Base-by-base conservation (phyloP, 345 rosid genomes). In the Salix purpurea region DNA sequence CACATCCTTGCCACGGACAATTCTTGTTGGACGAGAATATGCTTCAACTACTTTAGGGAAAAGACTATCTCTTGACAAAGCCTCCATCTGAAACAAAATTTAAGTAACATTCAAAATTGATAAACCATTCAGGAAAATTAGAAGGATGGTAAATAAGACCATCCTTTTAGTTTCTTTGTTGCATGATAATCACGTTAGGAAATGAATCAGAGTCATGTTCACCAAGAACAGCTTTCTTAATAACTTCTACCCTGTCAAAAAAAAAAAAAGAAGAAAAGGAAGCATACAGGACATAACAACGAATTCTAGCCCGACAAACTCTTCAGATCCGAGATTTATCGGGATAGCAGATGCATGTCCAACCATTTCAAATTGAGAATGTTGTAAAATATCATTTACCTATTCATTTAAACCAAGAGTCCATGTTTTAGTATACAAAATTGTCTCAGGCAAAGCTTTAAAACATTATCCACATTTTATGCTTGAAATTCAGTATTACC, bases 21-120 rank as follows among this genome's bases (percentile, higher is more conserved):
- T 94, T 74, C 97, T 92, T 42, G 97, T 91, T 70, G 98, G 98
- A 79, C 96, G 97, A 69, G 98, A 91, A 84, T 94, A 94, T 60
- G 94, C 94, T 85, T 92, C 95, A 78, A 94, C 90, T 66, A 94
- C 89, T 86, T 86, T 93, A 0, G 89, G 91, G 77, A 92, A 91
- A 23, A 85, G 85, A 68, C 85, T 74, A 18, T 93, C 91, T 81
- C 81, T 88, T 60, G 85, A 91, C 79, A 93, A 78, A 61, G 86
- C 74, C 74, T 93, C 93, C 97, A 89, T 89, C 99, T 95, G 86
- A 80, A 76, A 74, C 42, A 69, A 71, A 61, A 26, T 52, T 84
- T 65, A 67, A 65, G 62, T 58, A 16, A 67, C 58, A 39, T 77
- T 46, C 50, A 15, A 80, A 65, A 7, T 75, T 58, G 21, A 68